Evolutionary conservation across 2,329 filamentous ascomycete genomes (phyloP), one percentile per base, ranked within the genome.

Genomic region (Trichoderma citrinoviride): DNA sequence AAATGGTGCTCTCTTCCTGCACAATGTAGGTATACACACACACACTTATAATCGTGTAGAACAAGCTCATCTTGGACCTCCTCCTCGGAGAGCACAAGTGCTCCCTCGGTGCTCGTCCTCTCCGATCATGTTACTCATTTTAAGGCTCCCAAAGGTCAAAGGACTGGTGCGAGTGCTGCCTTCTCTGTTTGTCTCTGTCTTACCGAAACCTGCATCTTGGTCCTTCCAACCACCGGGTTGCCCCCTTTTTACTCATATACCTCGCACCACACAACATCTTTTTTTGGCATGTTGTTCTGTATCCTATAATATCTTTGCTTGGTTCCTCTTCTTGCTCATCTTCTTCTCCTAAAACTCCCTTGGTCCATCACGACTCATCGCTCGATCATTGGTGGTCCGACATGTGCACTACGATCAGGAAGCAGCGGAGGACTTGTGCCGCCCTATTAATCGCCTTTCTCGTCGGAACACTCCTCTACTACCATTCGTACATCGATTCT

Each of bases 401-500:
- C 10, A 68, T 68, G 66, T 40, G 65, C 23, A 21, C 62, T 15
- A 23, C 55, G 17, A 57, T 55, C n/a, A n/a, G 55, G 14, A 64
- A 54, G 50, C 47, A 58, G 63, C 65, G 65, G 62, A 65, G 49
- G 29, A 25, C 67, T 44, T 37, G 29, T 57, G 50, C 64, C 46
- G 61, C 47, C 14, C 54, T 64, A 10, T 46, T 54, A 8, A 37
- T 62, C 37, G 21, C 61, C 27, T 43, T 67, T n/a, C 25, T 66
- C 27, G 14, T 66, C 25, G 25, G 44, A 19, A 41, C 66, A 37
- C 17, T 41, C 8, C 47, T 65, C 17, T 67, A 60, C 21, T 67
- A 65, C 17, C 41, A 54, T 25, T 67, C 67, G n/a, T 60, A 63
- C 44, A 40, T 61, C 7, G 64, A 67, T 47, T 27, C 54, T 54